Base-by-base conservation (phyloP, 495 filamentous ascomycete species). In the Aspergillus funiculosus region DNA sequence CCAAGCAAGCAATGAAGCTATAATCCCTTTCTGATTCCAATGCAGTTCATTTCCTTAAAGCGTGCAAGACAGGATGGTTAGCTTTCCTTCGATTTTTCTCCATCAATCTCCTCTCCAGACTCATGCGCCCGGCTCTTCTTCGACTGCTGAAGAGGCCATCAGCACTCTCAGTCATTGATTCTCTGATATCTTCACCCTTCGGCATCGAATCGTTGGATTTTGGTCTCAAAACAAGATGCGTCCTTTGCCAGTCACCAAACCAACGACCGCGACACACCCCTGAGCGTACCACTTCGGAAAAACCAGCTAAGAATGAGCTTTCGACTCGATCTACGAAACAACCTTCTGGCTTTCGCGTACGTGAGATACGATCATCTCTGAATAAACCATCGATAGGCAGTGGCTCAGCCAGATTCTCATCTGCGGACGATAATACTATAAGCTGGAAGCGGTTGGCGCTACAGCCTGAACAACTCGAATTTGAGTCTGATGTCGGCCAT, bases 41-140 rank as follows among this genome's bases (percentile, higher is more conserved):
- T n/a, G n/a, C n/a, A n/a, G n/a, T n/a, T n/a, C n/a, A n/a, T n/a
- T n/a, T n/a, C 22, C 13, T 15, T 27, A 22, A 30, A n/a, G 32
- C 11, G 25, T 14, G 22, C 27, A 25, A 39, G 25, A 22, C n/a
- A 64, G 54, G 58, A 68, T 68, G 62, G 46, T 63, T 43, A 55
- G 46, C 46, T 26, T 35, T 40, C 34, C 40, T 21, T 45, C 29
- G 21, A 36, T 38, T 51, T 43, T 43, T 45, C 47, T 36, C 34
- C 39, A 51, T 48, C 42, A 38, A 36, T 42, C 35, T 19, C 48
- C 42, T 38, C 47, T 50, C 57, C 51, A 46, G 41, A 54, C 60
- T 40, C 49, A 78, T 78, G 74, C 69, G 73, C 53, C 73, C 72
- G 62, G 72, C 73, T 62, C 60, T 76, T 60, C 66, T 72, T 62